Percentiles rank a stretch among this genome's conserved stretches.
Conservation (phyloP, 352 stramenopile species). For the Pythium volutum region DNA sequence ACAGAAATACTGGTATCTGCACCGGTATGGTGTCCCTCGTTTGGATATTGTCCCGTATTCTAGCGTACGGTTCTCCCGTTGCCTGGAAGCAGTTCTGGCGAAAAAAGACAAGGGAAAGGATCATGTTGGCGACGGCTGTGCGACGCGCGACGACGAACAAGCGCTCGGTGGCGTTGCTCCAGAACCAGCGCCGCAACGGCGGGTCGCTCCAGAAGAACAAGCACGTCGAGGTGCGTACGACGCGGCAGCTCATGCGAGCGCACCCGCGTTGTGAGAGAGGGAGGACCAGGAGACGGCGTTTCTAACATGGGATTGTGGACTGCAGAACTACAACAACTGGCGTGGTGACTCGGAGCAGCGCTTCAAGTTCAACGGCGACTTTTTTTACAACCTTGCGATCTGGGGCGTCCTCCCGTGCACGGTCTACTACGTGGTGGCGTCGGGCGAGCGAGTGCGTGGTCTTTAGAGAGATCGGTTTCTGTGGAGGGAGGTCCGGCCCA, state of each 20-base stretch:
- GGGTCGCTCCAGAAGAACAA: constrained; percentile 82
- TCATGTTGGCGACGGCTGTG: constrained; percentile 48
- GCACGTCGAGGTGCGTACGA: constrained; percentile 73
- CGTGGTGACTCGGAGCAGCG: constrained; percentile 80
- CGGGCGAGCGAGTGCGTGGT: constrained; percentile 60
- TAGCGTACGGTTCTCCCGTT: constrained; percentile 1
- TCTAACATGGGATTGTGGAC: not conserved
- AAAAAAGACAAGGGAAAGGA: not conserved
- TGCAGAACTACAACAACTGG: constrained; percentile 86
- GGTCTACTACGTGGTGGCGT: constrained; percentile 62
- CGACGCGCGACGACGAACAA: constrained; percentile 41
- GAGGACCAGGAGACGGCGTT: not conserved
- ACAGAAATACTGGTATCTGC: not conserved
- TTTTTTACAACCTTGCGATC: constrained; percentile 50
- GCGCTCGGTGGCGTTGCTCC: constrained; percentile 41
- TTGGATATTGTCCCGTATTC: not conserved
- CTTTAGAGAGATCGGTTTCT: not conserved
- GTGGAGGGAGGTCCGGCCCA: not conserved
- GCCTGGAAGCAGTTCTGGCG: not conserved
- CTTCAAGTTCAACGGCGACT: constrained; percentile 68
- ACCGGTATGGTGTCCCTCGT: constrained; percentile 1
- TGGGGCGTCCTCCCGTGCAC: constrained; percentile 61
- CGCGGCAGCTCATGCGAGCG: too few species aligned
- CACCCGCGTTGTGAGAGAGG: too few species aligned
- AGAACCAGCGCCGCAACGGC: constrained; percentile 67